Percentiles rank a stretch among this genome's conserved stretches.
phyloP scores from a whole-genome alignment of 768 basidiomycete genomes.

The Pulveroboletus sp. region DNA sequence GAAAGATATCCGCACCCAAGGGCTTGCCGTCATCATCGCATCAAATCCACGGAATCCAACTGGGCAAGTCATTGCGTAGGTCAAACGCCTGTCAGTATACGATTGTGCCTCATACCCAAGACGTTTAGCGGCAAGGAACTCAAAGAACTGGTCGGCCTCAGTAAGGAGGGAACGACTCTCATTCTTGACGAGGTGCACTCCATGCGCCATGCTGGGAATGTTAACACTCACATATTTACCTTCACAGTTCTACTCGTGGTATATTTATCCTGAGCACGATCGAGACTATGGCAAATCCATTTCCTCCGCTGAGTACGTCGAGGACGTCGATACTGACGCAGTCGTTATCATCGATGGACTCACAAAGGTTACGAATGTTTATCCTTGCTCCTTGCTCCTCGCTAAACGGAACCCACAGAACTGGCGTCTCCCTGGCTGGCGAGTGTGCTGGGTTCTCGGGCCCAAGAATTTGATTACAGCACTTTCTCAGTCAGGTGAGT shows the following conservation, averaged over 20 bases:
- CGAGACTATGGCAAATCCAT: conserved; percentile 74
- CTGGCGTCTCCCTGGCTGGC: conserved; percentile 94
- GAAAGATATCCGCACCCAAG: conserved; percentile 82
- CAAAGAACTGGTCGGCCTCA: conserved; percentile 70
- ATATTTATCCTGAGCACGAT: conserved; percentile 81
- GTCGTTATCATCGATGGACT: conserved; percentile 88
- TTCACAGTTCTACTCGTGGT: conserved; percentile 88
- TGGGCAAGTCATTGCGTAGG: conserved; percentile 77
- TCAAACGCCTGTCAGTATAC: conserved; percentile 1
- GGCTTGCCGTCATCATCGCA: conserved; percentile 79
- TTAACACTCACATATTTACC: too few species aligned
- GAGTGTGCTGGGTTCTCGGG: conserved; percentile 90
- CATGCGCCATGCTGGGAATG: neutral
- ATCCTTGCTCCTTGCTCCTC: neutral
- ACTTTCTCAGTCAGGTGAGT: conserved; percentile 79
- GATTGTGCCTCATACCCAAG: conserved; percentile 7
- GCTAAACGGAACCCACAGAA: conserved; percentile 50
- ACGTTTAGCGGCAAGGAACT: conserved; percentile 70
- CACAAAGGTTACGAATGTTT: conserved; percentile 61
- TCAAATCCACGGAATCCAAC: conserved; percentile 98
- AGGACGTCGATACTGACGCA: conserved; percentile 85
- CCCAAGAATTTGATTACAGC: conserved; percentile 88
- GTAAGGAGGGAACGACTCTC: conserved; percentile 77
- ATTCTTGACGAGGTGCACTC: conserved; percentile 73
- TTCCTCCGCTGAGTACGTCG: conserved; percentile 79